These are phyloP conservation scores for Aspergillus asperescens DNA, from an alignment of 495 filamentous ascomycete species.

Conservation along the genomic window DNA sequence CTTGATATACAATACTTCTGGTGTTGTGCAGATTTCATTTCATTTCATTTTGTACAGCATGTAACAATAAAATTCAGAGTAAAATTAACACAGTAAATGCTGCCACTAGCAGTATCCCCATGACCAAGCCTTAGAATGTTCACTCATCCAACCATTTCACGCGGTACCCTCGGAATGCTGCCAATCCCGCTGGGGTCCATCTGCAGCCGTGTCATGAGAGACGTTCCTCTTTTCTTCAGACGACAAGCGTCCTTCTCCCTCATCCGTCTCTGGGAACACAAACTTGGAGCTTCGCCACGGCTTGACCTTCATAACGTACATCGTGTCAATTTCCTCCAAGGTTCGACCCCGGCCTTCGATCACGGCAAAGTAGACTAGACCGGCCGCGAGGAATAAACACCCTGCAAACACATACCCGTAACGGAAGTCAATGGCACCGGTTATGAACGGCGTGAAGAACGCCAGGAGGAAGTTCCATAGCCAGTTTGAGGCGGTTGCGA, in stretches of 20 bases:
- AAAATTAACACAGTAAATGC: no score
- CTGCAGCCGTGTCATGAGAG: no score
- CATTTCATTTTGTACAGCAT: no score
- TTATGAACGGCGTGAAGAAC: constrained; percentile 77
- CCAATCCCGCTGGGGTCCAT: no score
- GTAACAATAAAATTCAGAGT: no score
- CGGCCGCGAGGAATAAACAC: constrained; percentile 57
- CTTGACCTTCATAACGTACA: constrained; percentile 48
- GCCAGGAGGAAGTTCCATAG: constrained; percentile 80
- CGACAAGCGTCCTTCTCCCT: background rate
- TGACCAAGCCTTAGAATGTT: no score
- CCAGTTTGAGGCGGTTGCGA: constrained; percentile 80
- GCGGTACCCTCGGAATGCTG: no score
- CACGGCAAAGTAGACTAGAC: constrained; percentile 71
- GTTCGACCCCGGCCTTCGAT: constrained; percentile 61
- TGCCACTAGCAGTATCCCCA: no score
- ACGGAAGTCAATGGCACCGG: constrained; percentile 58
- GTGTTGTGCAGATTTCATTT: no score
- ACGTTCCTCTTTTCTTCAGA: background rate
- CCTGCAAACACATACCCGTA: constrained; percentile 77
- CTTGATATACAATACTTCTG: no score
- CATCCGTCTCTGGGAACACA: background rate
- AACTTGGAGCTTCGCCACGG: constrained; percentile 44
- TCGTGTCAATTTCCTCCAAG: constrained; percentile 76
- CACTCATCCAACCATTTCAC: no score